Evolutionary conservation across 768 basidiomycete genomes (phyloP), one percentile per base, ranked within the genome.

Genomic region (Phanerochaete carnosa): DNA sequence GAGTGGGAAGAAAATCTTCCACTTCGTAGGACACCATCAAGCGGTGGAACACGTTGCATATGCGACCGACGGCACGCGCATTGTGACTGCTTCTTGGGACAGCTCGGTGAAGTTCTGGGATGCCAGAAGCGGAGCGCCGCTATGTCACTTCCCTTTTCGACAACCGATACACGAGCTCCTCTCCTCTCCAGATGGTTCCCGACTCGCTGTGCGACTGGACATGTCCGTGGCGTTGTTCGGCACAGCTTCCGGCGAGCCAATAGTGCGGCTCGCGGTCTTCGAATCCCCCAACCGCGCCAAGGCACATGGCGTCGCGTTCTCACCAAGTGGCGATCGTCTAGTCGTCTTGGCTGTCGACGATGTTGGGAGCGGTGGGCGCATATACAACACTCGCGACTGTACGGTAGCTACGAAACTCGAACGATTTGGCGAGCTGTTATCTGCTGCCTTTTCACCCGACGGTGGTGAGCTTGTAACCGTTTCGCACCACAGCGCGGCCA

Each of bases 31-130:
- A 3, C 66, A 66, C 29, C 46, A 28, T 3, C 49, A 61, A 5
- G 13, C n/a, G 7, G 55, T 67, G 5, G 47, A 30, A 8, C 59
- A 65, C 35, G 61, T 71, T 32, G 66, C 64, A 29, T 73, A 64
- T 57, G 68, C 70, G 12, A 66, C 66, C 1, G 65, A 72, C 53
- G 66, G 69, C 0, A 47, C 23, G 8, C 58, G 56, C 53, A 55
- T 72, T 37, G 68, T 63, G 9, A 66, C 62, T 30, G 66, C 62
- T 5, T 65, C 68, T 6, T 26, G 33, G 26, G 71, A 71, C 60
- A 30, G 25, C n/a, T 54, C 59, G 19, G 32, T 70, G 16, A 58
- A 64, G 22, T 19, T 73, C 2, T 74, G 70, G 70, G 60, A 69
- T 60, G 59, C 66, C 1, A 30, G 19, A 15, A 64, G 32, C 8